Conservation (phyloP, 176 grass and related monocot species). For the Saccharum officinarum region DNA sequence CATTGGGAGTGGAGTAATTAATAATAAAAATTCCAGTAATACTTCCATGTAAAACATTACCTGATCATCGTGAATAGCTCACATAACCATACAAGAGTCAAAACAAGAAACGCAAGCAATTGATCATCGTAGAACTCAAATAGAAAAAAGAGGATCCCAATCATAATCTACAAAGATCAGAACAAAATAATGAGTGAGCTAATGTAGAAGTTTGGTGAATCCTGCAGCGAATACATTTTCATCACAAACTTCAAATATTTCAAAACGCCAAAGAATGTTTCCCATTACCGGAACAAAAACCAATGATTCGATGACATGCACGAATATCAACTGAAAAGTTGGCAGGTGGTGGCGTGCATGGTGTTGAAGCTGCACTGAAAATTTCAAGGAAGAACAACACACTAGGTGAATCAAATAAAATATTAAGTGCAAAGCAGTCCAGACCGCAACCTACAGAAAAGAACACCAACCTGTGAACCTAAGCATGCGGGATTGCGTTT, state of each 20-base stretch:
- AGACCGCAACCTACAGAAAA: slow-evolving; percentile 11
- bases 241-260: slow-evolving; percentile 13
- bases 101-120: slow-evolving; percentile 87
- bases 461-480: slow-evolving; percentile 86
- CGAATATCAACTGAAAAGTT: slow-evolving; percentile 97
- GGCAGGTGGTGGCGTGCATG: slow-evolving; percentile 94
- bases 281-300: slow-evolving; percentile 96
- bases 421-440: slow-evolving; percentile 18
- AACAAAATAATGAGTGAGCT: slow-evolving; percentile 39
- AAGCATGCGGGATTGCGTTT: slow-evolving; percentile 98
- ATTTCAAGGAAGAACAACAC: slow-evolving; percentile 35
- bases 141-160: slow-evolving; percentile 97
- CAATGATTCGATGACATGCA: slow-evolving; percentile 98
- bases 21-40: slow-evolving; percentile 18
- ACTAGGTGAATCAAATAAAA: slow-evolving; percentile 8
- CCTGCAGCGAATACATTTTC: slow-evolving; percentile 13
- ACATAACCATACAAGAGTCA: slow-evolving; percentile 99
- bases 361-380: slow-evolving; percentile 99
- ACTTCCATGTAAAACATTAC: slow-evolving; percentile 45
- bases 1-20: neutral
- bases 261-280: slow-evolving; percentile 24
- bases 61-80: slow-evolving; percentile 99
- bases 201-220: neutral
- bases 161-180: slow-evolving; percentile 86
- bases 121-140: slow-evolving; percentile 99